Evolutionary conservation across 257 asterid genomes (phyloP).

Genomic region (Craterostigma plantagineum): DNA sequence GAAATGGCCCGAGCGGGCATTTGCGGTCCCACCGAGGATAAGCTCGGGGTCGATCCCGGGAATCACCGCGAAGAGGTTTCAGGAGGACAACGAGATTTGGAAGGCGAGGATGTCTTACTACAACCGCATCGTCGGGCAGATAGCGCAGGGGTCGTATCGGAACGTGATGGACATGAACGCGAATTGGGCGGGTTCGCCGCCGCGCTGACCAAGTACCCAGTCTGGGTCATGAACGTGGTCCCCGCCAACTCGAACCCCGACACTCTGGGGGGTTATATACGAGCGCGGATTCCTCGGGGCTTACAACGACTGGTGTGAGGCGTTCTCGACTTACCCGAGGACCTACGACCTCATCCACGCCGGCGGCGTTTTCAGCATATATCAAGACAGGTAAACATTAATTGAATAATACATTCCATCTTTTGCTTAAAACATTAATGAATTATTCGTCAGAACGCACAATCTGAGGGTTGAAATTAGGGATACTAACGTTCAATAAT

Average conservation of each 20-base stretch:
- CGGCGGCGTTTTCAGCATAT: too few species aligned
- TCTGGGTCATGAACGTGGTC: conserved; percentile 77
- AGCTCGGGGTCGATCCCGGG: conserved; percentile 36
- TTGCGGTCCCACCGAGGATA: conserved; percentile 66
- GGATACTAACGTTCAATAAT: too few species aligned
- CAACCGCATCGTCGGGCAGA: conserved; percentile 47
- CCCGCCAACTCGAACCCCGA: conserved; percentile 39
- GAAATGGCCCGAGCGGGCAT: conserved; percentile 75
- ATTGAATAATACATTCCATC: too few species aligned
- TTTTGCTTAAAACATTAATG: too few species aligned
- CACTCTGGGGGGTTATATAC: conserved; percentile 61
- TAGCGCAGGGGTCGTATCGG: conserved; percentile 65
- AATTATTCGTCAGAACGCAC: too few species aligned
- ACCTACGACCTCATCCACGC: too few species aligned
- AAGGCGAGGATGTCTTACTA: conserved; percentile 49
- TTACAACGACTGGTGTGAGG: conserved; percentile 75
- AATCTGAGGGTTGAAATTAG: too few species aligned
- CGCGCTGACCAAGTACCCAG: conserved; percentile 58
- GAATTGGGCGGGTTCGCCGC: conserved; percentile 87
- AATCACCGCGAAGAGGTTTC: conserved; percentile 27
- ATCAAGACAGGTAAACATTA: too few species aligned
- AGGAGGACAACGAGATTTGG: conserved; percentile 43
- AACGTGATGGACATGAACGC: conserved; percentile 93
- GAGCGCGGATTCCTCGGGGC: conserved; percentile 91
- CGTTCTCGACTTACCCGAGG: too few species aligned